Evolutionary conservation across 805 yeast genomes (phyloP), one percentile per base, ranked within the genome.

Genomic region (Kodamaea hsintzibuensis): DNA sequence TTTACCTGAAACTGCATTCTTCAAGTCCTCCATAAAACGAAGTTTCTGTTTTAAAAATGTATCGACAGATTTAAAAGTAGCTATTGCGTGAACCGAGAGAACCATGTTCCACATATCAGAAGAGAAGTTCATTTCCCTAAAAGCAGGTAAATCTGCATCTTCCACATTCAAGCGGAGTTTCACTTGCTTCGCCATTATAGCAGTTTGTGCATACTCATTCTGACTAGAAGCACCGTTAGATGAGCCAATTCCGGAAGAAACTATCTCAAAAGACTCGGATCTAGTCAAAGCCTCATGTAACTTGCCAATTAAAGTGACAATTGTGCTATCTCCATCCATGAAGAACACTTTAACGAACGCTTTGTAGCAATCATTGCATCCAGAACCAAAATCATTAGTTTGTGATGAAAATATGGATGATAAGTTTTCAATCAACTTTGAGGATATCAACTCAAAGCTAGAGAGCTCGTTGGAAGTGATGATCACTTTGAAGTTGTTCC

Each of bases 231-330:
- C 13, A 14, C 49, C 51, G 7, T 7, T 52, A 9, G 49, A 8
- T 3, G 43, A 16, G 10, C 39, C 53, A 7, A 45, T 61, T 57
- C 80, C 89, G 62, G 82, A 70, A 0, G 82, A 74, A 1, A 80
- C 66, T 14, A 91, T 82, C 42, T 84, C 87, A 65, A 91, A 89
- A 0, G 86, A 74, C 65, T 91, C 97, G 0, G 84, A 76, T 60
- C 96, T 78, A 1, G 89, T 83, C 18, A 91, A 68, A 0, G 89
- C 83, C 53, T 88, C 91, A 56, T 90, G 95, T 14, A 91, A 70
- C 56, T 85, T 82, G 3, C 70, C 68, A 1, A 89, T 79, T 18
- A 89, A 69, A 2, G 73, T 62, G 5, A 70, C 71, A 0, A 81
- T 73, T 3, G 74, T 56, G 30, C 25, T 13, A 13, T 62, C 65